These are phyloP conservation scores for Nakazawaea sp. DNA, from an alignment of 805 yeast genomes.

Conservation along the genomic window DNA sequence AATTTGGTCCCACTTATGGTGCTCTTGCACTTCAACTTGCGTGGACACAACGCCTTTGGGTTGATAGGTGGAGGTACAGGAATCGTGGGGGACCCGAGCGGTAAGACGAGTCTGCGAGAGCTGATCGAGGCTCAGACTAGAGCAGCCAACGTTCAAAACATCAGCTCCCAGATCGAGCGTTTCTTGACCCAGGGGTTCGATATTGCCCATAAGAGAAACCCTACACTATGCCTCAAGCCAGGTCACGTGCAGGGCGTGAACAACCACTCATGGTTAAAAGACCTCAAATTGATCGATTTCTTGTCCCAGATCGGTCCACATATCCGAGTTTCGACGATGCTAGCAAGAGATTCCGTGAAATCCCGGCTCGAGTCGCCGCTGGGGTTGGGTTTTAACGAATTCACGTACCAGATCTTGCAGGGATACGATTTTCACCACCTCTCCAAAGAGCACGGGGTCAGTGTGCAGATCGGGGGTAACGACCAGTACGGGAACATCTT, in stretches of 20 bases:
- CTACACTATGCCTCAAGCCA: constrained; percentile 7
- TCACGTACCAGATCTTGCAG: constrained; percentile 86
- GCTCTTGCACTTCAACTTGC: constrained; percentile 69
- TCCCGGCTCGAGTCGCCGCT: constrained; percentile 58
- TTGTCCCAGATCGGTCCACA: constrained; percentile 69
- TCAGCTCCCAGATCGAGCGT: constrained; percentile 51
- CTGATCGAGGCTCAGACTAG: constrained; percentile 48
- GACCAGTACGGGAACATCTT: constrained; percentile 99
- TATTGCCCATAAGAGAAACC: constrained; percentile 50
- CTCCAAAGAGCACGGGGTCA: constrained; percentile 49
- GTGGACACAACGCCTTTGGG: constrained; percentile 83
- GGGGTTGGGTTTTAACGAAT: constrained; percentile 92
- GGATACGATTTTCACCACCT: constrained; percentile 91
- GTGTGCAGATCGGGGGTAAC: constrained; percentile 87
- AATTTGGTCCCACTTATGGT: constrained; percentile 84
- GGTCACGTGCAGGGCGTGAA: constrained; percentile 29
- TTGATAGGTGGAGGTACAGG: constrained; percentile 96
- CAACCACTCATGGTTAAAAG: constrained; percentile 83
- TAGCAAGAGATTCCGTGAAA: constrained; percentile 82
- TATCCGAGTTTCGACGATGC: constrained; percentile 80
- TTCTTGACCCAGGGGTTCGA: constrained; percentile 58
- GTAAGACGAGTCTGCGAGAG: constrained; percentile 70
- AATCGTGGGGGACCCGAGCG: constrained; percentile 94
- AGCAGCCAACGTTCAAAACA: constrained; percentile 47
- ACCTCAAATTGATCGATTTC: constrained; percentile 69